These are phyloP conservation scores for Phanerochaete carnosa DNA, from an alignment of 768 basidiomycete species.

Conservation along the genomic window DNA sequence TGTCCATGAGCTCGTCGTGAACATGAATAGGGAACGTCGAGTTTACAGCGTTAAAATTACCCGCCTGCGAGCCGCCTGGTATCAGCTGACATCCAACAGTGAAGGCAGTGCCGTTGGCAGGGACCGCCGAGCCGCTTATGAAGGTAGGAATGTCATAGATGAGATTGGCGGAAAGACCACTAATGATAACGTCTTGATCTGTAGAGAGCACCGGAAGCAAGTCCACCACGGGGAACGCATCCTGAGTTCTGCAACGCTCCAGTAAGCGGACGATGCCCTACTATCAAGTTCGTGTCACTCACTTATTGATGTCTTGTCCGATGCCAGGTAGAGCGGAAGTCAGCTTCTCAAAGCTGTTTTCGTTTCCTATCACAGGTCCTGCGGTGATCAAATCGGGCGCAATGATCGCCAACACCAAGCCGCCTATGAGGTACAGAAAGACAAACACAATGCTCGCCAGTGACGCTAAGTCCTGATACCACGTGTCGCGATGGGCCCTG, in stretches of 20 bases:
- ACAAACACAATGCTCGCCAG: not conserved
- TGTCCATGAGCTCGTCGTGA: not conserved
- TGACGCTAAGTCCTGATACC: not conserved
- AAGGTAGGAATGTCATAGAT: constrained; percentile 8
- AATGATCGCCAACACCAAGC: not conserved
- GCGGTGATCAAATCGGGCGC: not conserved
- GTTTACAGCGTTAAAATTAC: not conserved
- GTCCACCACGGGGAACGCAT: constrained; percentile 3
- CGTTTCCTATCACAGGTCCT: not conserved
- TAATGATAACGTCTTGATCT: not conserved
- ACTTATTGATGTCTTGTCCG: not conserved
- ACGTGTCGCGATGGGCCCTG: not conserved
- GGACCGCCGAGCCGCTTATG: not conserved
- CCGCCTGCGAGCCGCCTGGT: not conserved
- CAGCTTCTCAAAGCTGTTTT: not conserved
- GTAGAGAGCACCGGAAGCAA: not conserved
- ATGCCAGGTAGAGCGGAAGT: not conserved
- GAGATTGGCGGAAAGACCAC: not conserved
- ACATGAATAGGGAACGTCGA: not conserved
- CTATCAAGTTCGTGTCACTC: not conserved
- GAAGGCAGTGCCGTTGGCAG: not conserved
- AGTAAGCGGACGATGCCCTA: not conserved
- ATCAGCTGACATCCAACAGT: not conserved
- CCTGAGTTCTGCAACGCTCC: not conserved
- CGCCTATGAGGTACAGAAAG: not conserved